Evolutionary conservation across 306 rosid species (phyloP).

Genomic region (Inga oerstediana): DNA sequence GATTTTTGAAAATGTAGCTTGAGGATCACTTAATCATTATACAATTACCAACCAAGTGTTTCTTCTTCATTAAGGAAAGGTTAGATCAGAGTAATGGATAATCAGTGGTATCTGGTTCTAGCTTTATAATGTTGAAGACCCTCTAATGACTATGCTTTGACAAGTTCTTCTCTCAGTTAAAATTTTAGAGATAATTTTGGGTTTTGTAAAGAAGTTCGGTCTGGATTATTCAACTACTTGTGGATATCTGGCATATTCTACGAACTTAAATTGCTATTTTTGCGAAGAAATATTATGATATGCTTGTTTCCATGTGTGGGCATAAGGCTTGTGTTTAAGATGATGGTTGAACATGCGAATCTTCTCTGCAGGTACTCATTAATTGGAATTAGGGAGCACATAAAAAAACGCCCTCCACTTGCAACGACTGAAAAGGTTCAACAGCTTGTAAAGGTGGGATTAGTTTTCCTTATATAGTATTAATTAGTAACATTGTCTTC

Average conservation of each 20-base stretch:
- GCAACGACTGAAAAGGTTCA: slow-evolving; percentile 97
- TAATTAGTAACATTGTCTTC: not conserved
- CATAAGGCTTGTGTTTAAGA: slow-evolving; percentile 24
- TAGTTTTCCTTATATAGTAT: not conserved
- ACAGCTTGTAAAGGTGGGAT: slow-evolving; percentile 83
- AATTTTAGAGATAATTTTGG: slow-evolving; percentile 10
- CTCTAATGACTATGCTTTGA: slow-evolving; percentile 19
- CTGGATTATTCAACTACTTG: slow-evolving; percentile 21
- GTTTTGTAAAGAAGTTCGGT: slow-evolving; percentile 1
- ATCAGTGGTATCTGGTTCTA: not conserved
- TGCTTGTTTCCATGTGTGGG: not conserved
- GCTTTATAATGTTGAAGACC: slow-evolving; percentile 3
- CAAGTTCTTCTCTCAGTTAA: slow-evolving; percentile 17
- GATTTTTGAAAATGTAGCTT: not conserved
- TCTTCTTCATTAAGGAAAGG: not conserved
- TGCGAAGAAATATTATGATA: slow-evolving; percentile 4
- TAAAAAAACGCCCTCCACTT: slow-evolving; percentile 91
- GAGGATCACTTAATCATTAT: not conserved
- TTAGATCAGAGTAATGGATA: not conserved
- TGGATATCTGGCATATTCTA: slow-evolving; percentile 16
- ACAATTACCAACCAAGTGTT: not conserved
- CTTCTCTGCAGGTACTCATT: slow-evolving; percentile 66
- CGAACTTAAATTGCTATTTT: slow-evolving; percentile 8
- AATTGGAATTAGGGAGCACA: slow-evolving; percentile 84
- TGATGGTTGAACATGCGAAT: slow-evolving; percentile 12